Evolutionary conservation across 345 rosid genomes (phyloP).

Genomic region (Eucalyptus dawsonii): DNA sequence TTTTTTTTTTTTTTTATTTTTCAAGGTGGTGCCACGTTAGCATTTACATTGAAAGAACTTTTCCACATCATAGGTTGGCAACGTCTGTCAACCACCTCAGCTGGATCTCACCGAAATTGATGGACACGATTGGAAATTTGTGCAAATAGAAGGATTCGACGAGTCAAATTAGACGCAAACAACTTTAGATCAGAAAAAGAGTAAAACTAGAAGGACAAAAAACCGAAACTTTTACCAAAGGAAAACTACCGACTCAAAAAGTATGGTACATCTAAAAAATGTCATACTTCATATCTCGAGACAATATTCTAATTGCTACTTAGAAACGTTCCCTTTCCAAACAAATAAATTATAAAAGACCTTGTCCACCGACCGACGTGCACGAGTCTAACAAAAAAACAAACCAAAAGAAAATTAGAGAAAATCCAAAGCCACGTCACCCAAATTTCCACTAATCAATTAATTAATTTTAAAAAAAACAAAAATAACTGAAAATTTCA

Average conservation of each 20-base stretch:
- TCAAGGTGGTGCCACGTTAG: not conserved
- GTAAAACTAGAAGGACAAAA: fast-evolving
- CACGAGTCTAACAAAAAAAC: not conserved
- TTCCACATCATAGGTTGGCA: not conserved
- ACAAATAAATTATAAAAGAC: not conserved
- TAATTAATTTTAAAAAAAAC: not conserved
- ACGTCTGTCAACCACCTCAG: not conserved
- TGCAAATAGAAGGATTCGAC: not conserved
- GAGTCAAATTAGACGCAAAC: not conserved
- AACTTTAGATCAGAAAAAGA: not conserved
- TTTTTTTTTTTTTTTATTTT: not conserved
- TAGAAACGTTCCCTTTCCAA: not conserved
- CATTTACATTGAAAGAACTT: not conserved
- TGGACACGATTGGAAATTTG: not conserved
- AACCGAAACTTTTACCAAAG: not conserved
- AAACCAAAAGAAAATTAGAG: not conserved
- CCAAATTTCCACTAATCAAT: not conserved
- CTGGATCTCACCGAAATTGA: not conserved
- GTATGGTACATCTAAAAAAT: not conserved
- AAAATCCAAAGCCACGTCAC: not conserved
- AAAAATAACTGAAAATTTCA: not conserved
- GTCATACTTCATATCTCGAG: not conserved
- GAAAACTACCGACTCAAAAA: not conserved
- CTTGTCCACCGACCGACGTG: not conserved
- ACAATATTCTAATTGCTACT: not conserved